Conservation (phyloP, 495 filamentous ascomycete species). For the Podospora pseudopauciseta region DNA sequence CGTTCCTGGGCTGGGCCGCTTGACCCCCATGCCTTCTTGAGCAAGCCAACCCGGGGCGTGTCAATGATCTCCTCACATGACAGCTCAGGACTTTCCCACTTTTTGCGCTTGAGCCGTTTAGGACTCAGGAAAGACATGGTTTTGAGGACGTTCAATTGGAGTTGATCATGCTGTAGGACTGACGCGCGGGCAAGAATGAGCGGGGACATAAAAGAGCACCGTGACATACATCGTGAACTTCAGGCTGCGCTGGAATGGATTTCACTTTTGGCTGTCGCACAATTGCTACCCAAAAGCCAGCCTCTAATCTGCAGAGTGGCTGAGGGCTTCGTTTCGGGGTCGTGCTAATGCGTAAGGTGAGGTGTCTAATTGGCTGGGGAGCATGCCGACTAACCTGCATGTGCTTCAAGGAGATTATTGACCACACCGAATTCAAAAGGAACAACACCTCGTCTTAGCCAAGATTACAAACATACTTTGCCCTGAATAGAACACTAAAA, state of each 20-base stretch:
- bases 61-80: not conserved
- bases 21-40: not conserved
- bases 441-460: no score
- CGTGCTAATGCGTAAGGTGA: not conserved
- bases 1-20: not conserved
- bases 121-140: not conserved
- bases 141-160: not conserved
- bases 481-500: no score
- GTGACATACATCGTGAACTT: not conserved
- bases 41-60: not conserved
- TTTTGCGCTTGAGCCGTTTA: not conserved
- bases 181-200: not conserved
- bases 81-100: not conserved
- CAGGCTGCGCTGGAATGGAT: not conserved
- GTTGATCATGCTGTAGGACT: not conserved
- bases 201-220: not conserved
- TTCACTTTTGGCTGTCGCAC: not conserved
- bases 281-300: not conserved
- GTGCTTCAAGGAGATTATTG: not conserved
- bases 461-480: no score
- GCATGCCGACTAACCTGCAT: not conserved
- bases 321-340: not conserved
- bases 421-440: not conserved
- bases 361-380: not conserved
- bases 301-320: not conserved